phyloP scores from a whole-genome alignment of 805 yeast species.

The Blastobotrys chiropterorum region DNA sequence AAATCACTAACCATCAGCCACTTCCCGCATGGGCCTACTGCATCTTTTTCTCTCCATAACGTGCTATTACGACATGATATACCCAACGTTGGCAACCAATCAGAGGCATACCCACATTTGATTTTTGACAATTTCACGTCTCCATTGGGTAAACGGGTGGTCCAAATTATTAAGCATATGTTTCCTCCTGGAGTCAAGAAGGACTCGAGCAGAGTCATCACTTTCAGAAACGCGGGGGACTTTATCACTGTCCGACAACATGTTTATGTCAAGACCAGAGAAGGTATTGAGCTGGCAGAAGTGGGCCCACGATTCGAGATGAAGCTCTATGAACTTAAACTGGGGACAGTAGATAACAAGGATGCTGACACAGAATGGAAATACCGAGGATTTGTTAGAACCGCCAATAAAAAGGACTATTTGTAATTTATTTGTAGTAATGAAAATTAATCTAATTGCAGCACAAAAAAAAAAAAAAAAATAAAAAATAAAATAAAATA shows the following conservation, averaged over 20 bases:
- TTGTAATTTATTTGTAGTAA: slow-evolving; percentile 32
- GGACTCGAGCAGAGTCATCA: slow-evolving; percentile 84
- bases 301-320: slow-evolving; percentile 98
- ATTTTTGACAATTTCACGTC: slow-evolving; percentile 86
- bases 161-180: slow-evolving; percentile 71
- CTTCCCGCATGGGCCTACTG: slow-evolving; percentile 98
- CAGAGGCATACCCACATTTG: slow-evolving; percentile 90
- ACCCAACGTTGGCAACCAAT: slow-evolving; percentile 73
- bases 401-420: slow-evolving; percentile 93
- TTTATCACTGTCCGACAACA: slow-evolving; percentile 94
- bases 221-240: slow-evolving; percentile 86
- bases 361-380: slow-evolving; percentile 99
- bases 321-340: slow-evolving; percentile 79
- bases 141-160: slow-evolving; percentile 76
- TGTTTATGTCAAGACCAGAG: slow-evolving; percentile 82
- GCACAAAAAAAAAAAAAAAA: background rate
- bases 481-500: no score
- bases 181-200: slow-evolving; percentile 97
- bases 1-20: slow-evolving; percentile 88
- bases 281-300: slow-evolving; percentile 86
- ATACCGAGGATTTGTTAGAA: slow-evolving; percentile 83
- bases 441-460: no score
- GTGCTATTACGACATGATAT: slow-evolving; percentile 93
- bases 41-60: slow-evolving; percentile 87
- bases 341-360: slow-evolving; percentile 90